Evolutionary conservation across 2,329 filamentous ascomycete species (phyloP).

Genomic region (Ramularia collo-cygni): DNA sequence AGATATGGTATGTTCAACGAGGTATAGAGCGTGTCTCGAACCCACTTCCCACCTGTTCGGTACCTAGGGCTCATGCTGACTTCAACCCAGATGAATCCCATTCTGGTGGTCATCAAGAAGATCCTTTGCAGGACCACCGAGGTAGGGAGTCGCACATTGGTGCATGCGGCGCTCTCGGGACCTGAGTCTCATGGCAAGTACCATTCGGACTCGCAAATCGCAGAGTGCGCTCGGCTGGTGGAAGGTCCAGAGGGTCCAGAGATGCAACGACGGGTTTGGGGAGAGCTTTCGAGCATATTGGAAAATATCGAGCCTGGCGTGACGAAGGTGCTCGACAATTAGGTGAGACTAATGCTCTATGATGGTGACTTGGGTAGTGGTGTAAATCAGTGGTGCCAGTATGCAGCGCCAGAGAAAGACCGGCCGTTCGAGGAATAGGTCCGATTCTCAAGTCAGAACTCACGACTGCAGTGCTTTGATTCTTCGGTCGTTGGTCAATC

Average conservation of each 20-base stretch:
- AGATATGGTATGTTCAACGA: no score
- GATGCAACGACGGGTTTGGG: constrained; percentile 34
- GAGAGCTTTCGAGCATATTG: constrained; percentile 34
- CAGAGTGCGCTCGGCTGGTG: constrained; percentile 28
- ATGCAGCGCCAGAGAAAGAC: no score
- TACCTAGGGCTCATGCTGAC: no score
- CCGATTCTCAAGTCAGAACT: no score
- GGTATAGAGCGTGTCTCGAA: constrained; percentile 8
- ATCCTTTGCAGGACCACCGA: constrained; percentile 32
- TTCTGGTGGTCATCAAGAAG: constrained; percentile 12
- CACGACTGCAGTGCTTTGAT: no score
- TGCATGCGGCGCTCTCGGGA: constrained; percentile 15
- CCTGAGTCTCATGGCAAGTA: constrained; percentile 30
- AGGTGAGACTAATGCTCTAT: no score
- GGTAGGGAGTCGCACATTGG: constrained; percentile 36
- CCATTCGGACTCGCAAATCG: constrained; percentile 30
- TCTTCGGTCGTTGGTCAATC: no score
- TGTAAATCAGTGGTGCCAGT: no score
- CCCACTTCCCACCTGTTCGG: constrained; percentile 6
- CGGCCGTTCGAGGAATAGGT: no score
- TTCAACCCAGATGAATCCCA: constrained; percentile 1
- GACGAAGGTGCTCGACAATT: constrained; percentile 16
- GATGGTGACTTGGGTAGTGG: no score
- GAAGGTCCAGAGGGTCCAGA: constrained; percentile 31
- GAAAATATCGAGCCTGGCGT: constrained; percentile 33